Conservation (phyloP, 148 eudicot species). For the Bassia scoparia region DNA sequence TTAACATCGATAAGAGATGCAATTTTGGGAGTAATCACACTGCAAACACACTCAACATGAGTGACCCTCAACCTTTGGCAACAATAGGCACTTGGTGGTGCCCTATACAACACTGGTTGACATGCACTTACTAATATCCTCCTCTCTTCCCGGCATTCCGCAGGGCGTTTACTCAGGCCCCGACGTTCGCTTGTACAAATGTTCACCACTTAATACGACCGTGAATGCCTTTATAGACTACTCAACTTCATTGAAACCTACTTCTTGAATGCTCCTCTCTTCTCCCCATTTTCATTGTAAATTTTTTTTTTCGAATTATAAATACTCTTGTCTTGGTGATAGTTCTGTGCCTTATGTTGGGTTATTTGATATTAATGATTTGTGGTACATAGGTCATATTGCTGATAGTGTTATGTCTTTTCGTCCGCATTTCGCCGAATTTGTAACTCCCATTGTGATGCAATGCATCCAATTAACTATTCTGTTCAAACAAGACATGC, state of each 20-base stretch:
- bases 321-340: too few species aligned
- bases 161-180: slow-evolving; percentile 22
- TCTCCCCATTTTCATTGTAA: background rate
- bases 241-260: too few species aligned
- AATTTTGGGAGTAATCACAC: slow-evolving; percentile 33
- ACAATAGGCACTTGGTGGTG: slow-evolving; percentile 28
- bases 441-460: background rate
- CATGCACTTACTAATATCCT: slow-evolving; percentile 28
- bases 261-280: too few species aligned
- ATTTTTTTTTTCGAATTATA: too few species aligned
- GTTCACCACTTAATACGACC: background rate
- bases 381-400: background rate
- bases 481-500: too few species aligned
- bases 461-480: background rate
- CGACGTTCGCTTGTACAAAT: background rate
- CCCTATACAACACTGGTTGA: slow-evolving; percentile 23
- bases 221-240: background rate
- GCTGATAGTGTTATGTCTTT: background rate
- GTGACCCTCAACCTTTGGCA: slow-evolving; percentile 32
- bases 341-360: too few species aligned
- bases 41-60: slow-evolving; percentile 30
- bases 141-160: slow-evolving; percentile 29
- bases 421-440: background rate
- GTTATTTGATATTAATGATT: too few species aligned
- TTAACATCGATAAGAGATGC: slow-evolving; percentile 33